Evolutionary conservation across 768 basidiomycete species (phyloP).

Genomic region (Boletus barrowsii): DNA sequence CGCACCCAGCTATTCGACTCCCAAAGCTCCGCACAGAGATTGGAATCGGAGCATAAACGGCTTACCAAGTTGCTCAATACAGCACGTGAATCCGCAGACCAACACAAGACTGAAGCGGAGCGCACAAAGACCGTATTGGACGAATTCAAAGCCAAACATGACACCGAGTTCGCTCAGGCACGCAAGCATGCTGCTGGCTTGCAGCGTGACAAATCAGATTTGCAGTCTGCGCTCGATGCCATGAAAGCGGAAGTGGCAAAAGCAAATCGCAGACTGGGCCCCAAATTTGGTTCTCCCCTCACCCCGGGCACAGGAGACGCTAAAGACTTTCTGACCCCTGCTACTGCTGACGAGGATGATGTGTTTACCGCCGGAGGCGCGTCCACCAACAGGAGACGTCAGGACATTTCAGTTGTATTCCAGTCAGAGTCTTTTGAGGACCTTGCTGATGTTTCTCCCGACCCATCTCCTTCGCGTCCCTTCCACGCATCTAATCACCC

Average conservation of each 20-base stretch:
- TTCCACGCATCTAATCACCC: slow-evolving; percentile 75
- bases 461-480: slow-evolving; percentile 56
- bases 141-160: slow-evolving; percentile 85
- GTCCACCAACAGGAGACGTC: slow-evolving; percentile 59
- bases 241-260: slow-evolving; percentile 71
- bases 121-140: slow-evolving; percentile 59
- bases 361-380: slow-evolving; percentile 62
- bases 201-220: slow-evolving; percentile 88
- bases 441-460: slow-evolving; percentile 52
- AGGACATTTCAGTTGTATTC: slow-evolving; percentile 48
- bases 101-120: slow-evolving; percentile 84
- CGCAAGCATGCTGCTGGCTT: slow-evolving; percentile 84
- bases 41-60: slow-evolving; percentile 82
- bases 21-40: slow-evolving; percentile 60
- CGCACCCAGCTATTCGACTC: slow-evolving; percentile 65
- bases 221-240: slow-evolving; percentile 76
- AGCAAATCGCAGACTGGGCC: slow-evolving; percentile 53
- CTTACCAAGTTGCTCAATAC: slow-evolving; percentile 70
- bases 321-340: slow-evolving; percentile 57
- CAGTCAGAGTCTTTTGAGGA: slow-evolving; percentile 47
- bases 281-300: slow-evolving; percentile 67
- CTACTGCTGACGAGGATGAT: slow-evolving; percentile 54
- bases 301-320: slow-evolving; percentile 56
- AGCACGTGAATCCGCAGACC: slow-evolving; percentile 73
- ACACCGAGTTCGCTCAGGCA: slow-evolving; percentile 91